Evolutionary conservation across 1,284 basidiomycete genomes (phyloP).

Genomic region (Fomitiporia mediterranea): DNA sequence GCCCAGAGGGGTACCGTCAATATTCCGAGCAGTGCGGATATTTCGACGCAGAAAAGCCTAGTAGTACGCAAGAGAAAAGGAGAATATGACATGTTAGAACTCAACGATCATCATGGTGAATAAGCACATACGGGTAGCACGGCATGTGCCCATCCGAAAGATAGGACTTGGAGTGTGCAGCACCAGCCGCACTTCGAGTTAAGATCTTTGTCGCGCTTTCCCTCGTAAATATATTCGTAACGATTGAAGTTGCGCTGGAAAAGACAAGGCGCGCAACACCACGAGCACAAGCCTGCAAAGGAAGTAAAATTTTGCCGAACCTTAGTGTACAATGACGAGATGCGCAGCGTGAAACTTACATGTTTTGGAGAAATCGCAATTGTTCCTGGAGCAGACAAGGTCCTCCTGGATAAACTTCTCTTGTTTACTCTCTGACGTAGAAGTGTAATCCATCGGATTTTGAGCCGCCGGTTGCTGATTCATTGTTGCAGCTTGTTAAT

Average conservation of each 20-base stretch:
- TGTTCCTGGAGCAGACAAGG: slow-evolving; percentile 1
- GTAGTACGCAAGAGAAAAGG: neutral
- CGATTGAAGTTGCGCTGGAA: slow-evolving; percentile 15
- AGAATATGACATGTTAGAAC: neutral
- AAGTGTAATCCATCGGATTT: neutral
- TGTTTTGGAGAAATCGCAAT: slow-evolving; percentile 6
- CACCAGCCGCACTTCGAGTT: slow-evolving; percentile 10
- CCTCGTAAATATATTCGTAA: slow-evolving; percentile 9
- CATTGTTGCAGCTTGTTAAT: no score
- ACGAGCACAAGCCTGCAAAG: slow-evolving; percentile 9
- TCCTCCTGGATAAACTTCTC: neutral
- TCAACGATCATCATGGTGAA: neutral
- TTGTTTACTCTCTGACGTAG: neutral
- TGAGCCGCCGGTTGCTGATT: neutral
- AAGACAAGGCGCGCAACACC: neutral
- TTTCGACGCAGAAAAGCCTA: slow-evolving; percentile 1
- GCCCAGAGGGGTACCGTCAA: neutral
- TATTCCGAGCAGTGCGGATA: neutral
- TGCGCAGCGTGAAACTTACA: neutral
- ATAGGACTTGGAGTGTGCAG: neutral
- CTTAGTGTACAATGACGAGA: neutral
- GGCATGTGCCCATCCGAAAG: neutral
- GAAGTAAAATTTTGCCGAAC: neutral
- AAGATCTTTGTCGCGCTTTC: slow-evolving; percentile 2
- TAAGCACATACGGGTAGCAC: slow-evolving; percentile 7